phyloP scores from a whole-genome alignment of 192 early-diverging fungal genomes.

The Mortierella claussenii region DNA sequence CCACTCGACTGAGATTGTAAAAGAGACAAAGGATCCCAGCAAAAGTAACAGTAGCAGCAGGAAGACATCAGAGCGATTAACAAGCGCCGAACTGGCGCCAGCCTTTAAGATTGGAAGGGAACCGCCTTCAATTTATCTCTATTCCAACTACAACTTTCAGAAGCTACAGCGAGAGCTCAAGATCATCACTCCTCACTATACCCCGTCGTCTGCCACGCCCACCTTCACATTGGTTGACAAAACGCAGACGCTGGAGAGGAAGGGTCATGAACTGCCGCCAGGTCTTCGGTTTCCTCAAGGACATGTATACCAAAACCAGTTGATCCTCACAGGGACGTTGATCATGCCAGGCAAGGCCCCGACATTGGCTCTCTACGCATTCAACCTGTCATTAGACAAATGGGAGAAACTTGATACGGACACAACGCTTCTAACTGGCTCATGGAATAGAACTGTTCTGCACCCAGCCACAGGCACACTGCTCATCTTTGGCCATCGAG shows the following conservation, averaged over 20 bases:
- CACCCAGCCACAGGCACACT: conserved; percentile 44
- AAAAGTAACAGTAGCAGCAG: not conserved
- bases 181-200: conserved; percentile 27
- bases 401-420: conserved; percentile 42
- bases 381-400: conserved; percentile 11
- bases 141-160: conserved; percentile 52
- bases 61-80: conserved; percentile 28
- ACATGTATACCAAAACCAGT: conserved; percentile 45
- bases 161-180: conserved; percentile 43
- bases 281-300: conserved; percentile 49
- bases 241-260: conserved; percentile 14
- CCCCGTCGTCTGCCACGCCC: conserved; percentile 14
- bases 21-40: not conserved
- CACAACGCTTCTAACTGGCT: conserved; percentile 23
- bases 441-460: conserved; percentile 40
- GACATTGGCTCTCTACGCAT: conserved; percentile 36
- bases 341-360: conserved; percentile 29
- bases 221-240: conserved; percentile 27
- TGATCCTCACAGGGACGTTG: conserved; percentile 41
- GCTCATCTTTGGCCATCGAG: conserved; percentile 34
- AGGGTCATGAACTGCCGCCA: conserved; percentile 12
- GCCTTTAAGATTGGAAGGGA: conserved; percentile 39
- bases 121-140: conserved; percentile 37
- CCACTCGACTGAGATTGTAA: not conserved
- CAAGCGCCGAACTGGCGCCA: conserved; percentile 35